These are phyloP conservation scores for Emergomyces pasteurianus DNA, from an alignment of 2,329 filamentous ascomycete species.

Conservation along the genomic window DNA sequence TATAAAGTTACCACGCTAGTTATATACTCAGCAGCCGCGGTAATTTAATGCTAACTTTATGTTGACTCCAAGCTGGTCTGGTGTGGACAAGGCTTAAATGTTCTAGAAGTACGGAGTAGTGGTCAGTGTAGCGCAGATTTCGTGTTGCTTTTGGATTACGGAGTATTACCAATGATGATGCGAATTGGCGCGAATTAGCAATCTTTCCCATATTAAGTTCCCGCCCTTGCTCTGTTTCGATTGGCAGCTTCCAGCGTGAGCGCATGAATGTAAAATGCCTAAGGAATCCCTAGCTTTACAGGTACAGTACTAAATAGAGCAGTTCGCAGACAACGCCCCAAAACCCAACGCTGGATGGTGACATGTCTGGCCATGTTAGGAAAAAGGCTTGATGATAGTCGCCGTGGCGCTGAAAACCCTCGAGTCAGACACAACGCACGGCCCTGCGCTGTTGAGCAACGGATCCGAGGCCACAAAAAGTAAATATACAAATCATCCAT, in stretches of 20 bases:
- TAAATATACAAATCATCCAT: neutral
- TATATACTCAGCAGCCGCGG: neutral
- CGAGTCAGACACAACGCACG: neutral
- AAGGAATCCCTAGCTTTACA: no score
- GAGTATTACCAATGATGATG: neutral
- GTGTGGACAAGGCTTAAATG: neutral
- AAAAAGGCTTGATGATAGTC: neutral
- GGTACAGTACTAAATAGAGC: no score
- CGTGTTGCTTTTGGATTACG: no score
- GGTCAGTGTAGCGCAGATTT: neutral
- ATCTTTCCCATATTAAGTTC: no score
- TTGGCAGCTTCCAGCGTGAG: no score
- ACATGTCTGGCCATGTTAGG: neutral
- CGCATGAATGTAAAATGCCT: no score
- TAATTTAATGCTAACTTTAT: conserved; percentile 1
- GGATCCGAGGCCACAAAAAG: neutral
- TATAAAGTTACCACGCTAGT: neutral
- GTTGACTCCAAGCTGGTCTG: neutral
- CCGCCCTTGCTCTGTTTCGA: no score
- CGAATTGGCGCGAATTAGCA: neutral
- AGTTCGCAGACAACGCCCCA: no score
- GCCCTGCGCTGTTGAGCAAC: neutral
- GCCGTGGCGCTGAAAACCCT: neutral
- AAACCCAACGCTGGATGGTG: neutral
- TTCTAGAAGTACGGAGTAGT: neutral